Evolutionary conservation across 768 basidiomycete genomes (phyloP).

Genomic region (Trametes cubensis): DNA sequence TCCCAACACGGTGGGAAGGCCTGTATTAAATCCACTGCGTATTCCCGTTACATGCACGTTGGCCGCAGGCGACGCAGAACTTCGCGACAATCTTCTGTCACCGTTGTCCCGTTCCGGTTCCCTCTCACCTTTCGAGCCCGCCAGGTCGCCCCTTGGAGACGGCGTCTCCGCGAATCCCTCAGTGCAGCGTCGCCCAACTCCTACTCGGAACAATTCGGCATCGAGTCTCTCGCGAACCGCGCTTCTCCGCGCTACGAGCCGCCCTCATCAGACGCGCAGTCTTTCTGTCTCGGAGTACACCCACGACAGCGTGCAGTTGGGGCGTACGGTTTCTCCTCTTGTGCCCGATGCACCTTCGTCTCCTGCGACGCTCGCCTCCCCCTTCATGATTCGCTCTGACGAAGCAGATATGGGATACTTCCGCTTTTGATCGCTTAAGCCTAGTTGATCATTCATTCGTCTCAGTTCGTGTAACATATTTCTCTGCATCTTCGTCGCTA

Average conservation of each 20-base stretch:
- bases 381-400: conserved; percentile 14
- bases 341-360: neutral
- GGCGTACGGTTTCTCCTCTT: neutral
- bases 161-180: neutral
- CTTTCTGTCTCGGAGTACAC: neutral
- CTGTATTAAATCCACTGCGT: conserved; percentile 5
- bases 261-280: conserved; percentile 7
- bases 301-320: no score
- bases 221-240: conserved; percentile 15
- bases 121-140: conserved; percentile 9
- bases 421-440: neutral
- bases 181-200: neutral
- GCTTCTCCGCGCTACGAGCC: conserved; percentile 7
- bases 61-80: neutral
- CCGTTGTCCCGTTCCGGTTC: neutral
- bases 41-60: conserved; percentile 7
- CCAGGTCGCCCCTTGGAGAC: neutral
- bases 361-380: conserved; percentile 14
- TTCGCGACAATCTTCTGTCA: neutral
- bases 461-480: neutral
- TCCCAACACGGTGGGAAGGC: neutral
- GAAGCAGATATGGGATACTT: conserved; percentile 15
- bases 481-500: neutral
- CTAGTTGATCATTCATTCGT: neutral
- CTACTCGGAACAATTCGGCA: conserved; percentile 11